These are phyloP conservation scores for Nicotiana knightiana DNA, from an alignment of 257 asterid species.

Conservation along the genomic window DNA sequence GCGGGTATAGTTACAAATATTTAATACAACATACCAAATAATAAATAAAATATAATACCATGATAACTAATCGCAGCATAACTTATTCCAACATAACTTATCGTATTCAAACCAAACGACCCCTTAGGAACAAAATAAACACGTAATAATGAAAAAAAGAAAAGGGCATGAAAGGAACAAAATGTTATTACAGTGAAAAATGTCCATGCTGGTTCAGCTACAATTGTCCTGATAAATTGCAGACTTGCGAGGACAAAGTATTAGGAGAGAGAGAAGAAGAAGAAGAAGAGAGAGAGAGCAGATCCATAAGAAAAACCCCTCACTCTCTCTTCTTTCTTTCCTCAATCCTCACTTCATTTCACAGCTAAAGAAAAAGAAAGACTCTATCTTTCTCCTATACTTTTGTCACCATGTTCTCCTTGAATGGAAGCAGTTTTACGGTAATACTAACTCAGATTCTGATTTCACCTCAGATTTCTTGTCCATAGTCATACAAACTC, in stretches of 20 bases:
- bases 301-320: not conserved
- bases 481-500: not conserved
- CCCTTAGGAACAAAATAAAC: no score
- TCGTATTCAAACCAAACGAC: no score
- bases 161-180: no score
- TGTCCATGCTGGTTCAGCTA: not conserved
- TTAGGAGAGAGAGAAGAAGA: slow-evolving; percentile 1
- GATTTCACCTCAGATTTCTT: not conserved
- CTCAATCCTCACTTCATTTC: slow-evolving; percentile 4
- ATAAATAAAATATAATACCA: no score
- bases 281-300: slow-evolving; percentile 28
- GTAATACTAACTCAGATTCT: slow-evolving; percentile 28
- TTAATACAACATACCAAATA: no score
- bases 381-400: slow-evolving; percentile 5
- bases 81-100: no score
- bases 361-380: not conserved
- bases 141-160: no score
- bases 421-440: slow-evolving; percentile 53
- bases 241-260: not conserved
- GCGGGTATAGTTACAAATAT: no score
- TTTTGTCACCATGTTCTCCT: slow-evolving; percentile 55
- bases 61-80: no score
- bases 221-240: slow-evolving; percentile 27
- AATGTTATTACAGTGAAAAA: not conserved
- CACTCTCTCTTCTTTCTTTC: slow-evolving; percentile 6